Evolutionary conservation across 805 yeast genomes (phyloP).

Genomic region (Nakazawaea wickerhamii): DNA sequence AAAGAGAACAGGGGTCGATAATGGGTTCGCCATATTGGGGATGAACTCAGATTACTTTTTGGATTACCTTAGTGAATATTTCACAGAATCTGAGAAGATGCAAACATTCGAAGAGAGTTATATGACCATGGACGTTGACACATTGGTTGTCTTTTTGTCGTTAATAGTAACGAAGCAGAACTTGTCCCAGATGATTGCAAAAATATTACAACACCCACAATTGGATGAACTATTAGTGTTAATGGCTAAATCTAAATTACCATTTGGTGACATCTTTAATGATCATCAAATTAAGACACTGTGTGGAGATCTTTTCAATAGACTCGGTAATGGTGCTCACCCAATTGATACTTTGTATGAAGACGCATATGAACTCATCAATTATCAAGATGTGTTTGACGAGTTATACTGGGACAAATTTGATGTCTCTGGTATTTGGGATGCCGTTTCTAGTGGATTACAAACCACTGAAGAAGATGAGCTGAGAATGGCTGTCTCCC

Average conservation of each 20-base stretch:
- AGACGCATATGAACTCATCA: constrained; percentile 19
- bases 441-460: constrained; percentile 15
- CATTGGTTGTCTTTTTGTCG: constrained; percentile 17
- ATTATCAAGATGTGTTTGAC: constrained; percentile 18
- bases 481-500: constrained; percentile 19
- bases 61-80: constrained; percentile 26
- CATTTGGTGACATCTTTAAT: constrained; percentile 18
- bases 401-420: constrained; percentile 24
- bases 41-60: constrained; percentile 34
- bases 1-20: constrained; percentile 15
- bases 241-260: constrained; percentile 15
- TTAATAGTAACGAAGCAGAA: constrained; percentile 4
- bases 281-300: constrained; percentile 18
- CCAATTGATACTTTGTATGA: constrained; percentile 16
- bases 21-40: constrained; percentile 27
- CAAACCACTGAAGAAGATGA: constrained; percentile 16
- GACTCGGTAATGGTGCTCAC: constrained; percentile 20
- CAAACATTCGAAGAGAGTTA: constrained; percentile 13
- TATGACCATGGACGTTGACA: constrained; percentile 15
- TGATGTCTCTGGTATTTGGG: constrained; percentile 19
- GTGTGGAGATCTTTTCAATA: constrained; percentile 22
- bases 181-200: constrained; percentile 14
- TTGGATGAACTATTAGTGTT: constrained; percentile 17
- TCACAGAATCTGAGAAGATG: constrained; percentile 14
- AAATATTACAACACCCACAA: constrained; percentile 15